These are phyloP conservation scores for Teratosphaeria nubilosa DNA, from an alignment of 2,329 filamentous ascomycete species.

Conservation along the genomic window DNA sequence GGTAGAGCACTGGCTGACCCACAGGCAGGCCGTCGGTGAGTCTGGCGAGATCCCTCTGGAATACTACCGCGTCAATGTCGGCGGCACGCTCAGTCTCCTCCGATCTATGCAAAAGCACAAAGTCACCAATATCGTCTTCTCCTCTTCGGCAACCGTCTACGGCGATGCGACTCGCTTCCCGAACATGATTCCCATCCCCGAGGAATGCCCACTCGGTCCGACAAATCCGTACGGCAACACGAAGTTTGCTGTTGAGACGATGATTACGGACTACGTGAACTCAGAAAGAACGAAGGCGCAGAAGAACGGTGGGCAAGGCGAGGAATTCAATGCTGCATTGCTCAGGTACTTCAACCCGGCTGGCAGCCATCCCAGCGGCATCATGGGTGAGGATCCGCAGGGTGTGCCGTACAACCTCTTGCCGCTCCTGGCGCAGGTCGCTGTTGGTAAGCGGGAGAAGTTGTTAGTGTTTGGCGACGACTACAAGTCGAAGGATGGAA, in stretches of 20 bases:
- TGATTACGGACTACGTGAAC: slow-evolving; percentile 84
- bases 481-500: slow-evolving; percentile 82
- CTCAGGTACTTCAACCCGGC: slow-evolving; percentile 97
- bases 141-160: slow-evolving; percentile 94
- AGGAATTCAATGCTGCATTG: slow-evolving; percentile 86
- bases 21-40: slow-evolving; percentile 82
- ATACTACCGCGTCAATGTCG: slow-evolving; percentile 96
- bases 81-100: slow-evolving; percentile 79
- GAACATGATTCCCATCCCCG: slow-evolving; percentile 98
- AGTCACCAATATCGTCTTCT: slow-evolving; percentile 96
- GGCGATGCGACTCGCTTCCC: slow-evolving; percentile 92
- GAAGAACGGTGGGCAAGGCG: slow-evolving; percentile 66
- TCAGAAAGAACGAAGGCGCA: slow-evolving; percentile 73
- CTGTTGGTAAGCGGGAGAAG: slow-evolving; percentile 89
- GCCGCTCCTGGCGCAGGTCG: slow-evolving; percentile 87
- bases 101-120: slow-evolving; percentile 80
- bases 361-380: slow-evolving; percentile 83
- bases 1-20: slow-evolving; percentile 20
- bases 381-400: slow-evolving; percentile 97
- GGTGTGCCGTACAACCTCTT: slow-evolving; percentile 94
- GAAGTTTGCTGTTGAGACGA: slow-evolving; percentile 81
- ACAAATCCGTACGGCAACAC: slow-evolving; percentile 98
- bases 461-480: slow-evolving; percentile 91
- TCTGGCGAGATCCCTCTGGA: slow-evolving; percentile 88
- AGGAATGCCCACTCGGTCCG: slow-evolving; percentile 88